Evolutionary conservation across 371 early-diverging fungal species (phyloP).

Genomic region (Capillidium heterosporum): DNA sequence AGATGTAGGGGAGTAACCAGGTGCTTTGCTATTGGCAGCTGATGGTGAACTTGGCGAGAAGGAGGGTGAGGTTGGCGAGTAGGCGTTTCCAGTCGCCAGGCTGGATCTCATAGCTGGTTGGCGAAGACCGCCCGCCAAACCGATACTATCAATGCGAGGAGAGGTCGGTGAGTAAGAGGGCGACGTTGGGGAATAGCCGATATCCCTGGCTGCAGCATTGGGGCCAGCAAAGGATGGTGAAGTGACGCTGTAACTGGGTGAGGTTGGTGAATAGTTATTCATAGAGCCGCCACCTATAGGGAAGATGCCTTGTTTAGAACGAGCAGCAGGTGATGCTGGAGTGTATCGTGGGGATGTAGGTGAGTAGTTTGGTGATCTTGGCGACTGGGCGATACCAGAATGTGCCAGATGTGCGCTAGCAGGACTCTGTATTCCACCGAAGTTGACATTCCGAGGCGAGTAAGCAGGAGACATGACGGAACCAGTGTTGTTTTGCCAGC

Average conservation of each 20-base stretch:
- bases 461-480: constrained; percentile 41
- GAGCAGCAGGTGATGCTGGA: constrained; percentile 53
- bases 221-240: constrained; percentile 25
- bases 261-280: constrained; percentile 47
- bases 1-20: constrained; percentile 20
- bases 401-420: too few species aligned
- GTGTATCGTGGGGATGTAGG: constrained; percentile 57
- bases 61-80: constrained; percentile 54
- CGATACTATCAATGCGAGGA: constrained; percentile 11
- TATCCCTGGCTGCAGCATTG: constrained; percentile 25
- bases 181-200: constrained; percentile 31
- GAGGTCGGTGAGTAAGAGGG: constrained; percentile 41
- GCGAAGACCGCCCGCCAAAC: background rate
- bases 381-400: constrained; percentile 60
- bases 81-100: constrained; percentile 9
- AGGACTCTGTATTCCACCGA: too few species aligned
- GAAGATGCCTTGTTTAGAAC: constrained; percentile 24
- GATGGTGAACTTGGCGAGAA: constrained; percentile 29
- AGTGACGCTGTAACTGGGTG: constrained; percentile 58
- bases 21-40: constrained; percentile 49
- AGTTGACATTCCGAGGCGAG: constrained; percentile 67
- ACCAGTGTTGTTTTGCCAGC: too few species aligned
- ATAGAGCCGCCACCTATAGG: constrained; percentile 25
- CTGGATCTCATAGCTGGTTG: background rate
- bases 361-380: constrained; percentile 47